Base-by-base conservation (phyloP, 805 yeast species). In the Candida patagonica region DNA sequence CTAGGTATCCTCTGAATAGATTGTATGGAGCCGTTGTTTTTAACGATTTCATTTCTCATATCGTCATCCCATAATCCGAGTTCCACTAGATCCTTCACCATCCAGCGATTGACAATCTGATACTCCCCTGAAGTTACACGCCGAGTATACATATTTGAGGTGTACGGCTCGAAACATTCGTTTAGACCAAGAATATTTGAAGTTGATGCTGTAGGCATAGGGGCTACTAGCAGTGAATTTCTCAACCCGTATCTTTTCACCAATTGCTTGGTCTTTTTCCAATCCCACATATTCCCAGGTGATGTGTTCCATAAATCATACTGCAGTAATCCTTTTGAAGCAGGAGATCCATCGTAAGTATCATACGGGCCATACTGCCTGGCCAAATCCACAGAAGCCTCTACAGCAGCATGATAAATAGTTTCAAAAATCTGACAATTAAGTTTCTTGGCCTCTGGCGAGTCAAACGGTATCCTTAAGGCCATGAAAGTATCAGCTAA, bases 121-220 rank as follows among this genome's bases (percentile, higher is more conserved):
- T 76, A 86, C 58, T 89, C 97, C 35, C 96, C 97, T 16, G 96
- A 82, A 6, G 86, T 65, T 5, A 87, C 96, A 56, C 97, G 76
- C 53, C 97, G 76, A 33, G 84, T 76, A 63, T 87, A 89, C 54
- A 89, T 77, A 63, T 89, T 89, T 16, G 96, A 86, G 6, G 98
- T 88, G 59, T 78, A 77, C 9, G 98, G 97, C 62, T 89, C 98
- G 60, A 89, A 89, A 63, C 96, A 88, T 65, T 89, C 97, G 52
- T 78, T 88, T 67, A 74, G 85, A 29, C 96, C 97, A 38, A 89
- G 68, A 38, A 89, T 88, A 66, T 87, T 96, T 2, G 97, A 89
- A 1, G 97, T 89, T 1, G 96, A 86, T 1, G 97, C 97, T 13
- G 97, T 89, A 32, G 97, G 97, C 97, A 89, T 89, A 39, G 96